phyloP scores from a whole-genome alignment of 2,329 filamentous ascomycete species.

The Apiospora marii region DNA sequence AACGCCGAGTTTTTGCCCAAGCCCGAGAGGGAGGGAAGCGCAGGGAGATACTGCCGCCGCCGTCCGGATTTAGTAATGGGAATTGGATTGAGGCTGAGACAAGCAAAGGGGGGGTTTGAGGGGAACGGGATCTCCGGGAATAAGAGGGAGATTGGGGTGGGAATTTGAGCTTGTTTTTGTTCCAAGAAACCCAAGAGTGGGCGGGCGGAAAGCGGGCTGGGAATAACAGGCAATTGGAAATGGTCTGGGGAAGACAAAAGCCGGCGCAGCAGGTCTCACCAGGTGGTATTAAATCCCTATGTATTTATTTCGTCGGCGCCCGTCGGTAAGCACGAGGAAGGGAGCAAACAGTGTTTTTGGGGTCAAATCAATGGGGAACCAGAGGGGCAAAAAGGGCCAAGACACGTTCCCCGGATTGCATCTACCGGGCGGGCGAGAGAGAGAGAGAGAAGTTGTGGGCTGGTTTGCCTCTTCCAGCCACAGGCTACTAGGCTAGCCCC shows the following conservation, averaged over 20 bases:
- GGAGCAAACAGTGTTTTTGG: background rate
- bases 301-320: background rate
- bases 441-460: background rate
- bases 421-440: background rate
- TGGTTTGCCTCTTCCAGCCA: background rate
- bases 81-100: slow-evolving; percentile 13
- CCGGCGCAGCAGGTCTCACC: background rate
- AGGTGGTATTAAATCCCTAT: background rate
- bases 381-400: slow-evolving; percentile 4
- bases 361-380: slow-evolving; percentile 9
- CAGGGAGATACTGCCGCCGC: background rate
- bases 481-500: background rate
- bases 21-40: background rate
- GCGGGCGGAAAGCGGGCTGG: background rate
- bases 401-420: slow-evolving; percentile 1
- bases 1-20: slow-evolving; percentile 2
- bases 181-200: background rate
- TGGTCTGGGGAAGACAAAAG: slow-evolving; percentile 4
- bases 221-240: slow-evolving; percentile 18
- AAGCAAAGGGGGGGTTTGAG: background rate
- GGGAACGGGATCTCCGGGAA: slow-evolving; percentile 13
- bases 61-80: background rate
- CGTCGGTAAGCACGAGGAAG: background rate
- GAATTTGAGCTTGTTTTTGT: slow-evolving; percentile 22
- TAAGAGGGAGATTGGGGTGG: slow-evolving; percentile 18